Base-by-base conservation (phyloP, 2,329 filamentous ascomycete species). In the Aureobasidium mangrovei region DNA sequence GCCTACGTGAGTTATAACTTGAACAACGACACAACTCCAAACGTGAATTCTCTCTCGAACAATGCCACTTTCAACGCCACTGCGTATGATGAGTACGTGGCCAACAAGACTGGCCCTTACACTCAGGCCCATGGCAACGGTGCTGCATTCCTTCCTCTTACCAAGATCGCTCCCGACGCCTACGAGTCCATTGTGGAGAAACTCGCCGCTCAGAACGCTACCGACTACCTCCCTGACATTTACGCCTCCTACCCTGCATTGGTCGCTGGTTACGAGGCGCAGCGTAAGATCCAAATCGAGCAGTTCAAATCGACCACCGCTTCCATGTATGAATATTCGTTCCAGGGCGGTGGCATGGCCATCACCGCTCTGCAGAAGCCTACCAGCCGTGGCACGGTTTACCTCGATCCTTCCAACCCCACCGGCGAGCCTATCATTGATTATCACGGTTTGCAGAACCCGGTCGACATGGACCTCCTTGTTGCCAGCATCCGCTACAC, bases 281-380 rank as follows among this genome's bases (percentile, higher is more conserved):
- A 80, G 63, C 69, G 77, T 56, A 69, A 75, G 47, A 64, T 79
- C 5, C 68, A 80, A 12, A 77, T 78, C 61, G 62, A 67, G 24
- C 65, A 69, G 1, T 69, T 62, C 56, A 65, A 65, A 51, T 62
- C 69, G 1, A 59, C 69, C 53, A 59, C 56, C 12, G 68, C 76
- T 1, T 74, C 77, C 0, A 63, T 78, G 3, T 72, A 69, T 1
- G 78, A 81, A 60, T 65, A 75, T 0, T 58, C 78, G 12, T 69
- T 71, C 57, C 60, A 64, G 0, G 65, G 69, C 1, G 54, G 57
- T 2, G 59, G 59, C 2, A 63, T 60, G 1, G 60, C 62, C 1
- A 43, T 43, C 33, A 59, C 65, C 4, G 59, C 71, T 24, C 60
- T 63, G 8, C 67, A 71, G 24, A 66, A 63, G 7, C 68, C 68